Percentiles rank a stretch among this genome's conserved stretches.
phyloP scores from a whole-genome alignment of 163 green algal species.

The Chloromonas sp. region DNA sequence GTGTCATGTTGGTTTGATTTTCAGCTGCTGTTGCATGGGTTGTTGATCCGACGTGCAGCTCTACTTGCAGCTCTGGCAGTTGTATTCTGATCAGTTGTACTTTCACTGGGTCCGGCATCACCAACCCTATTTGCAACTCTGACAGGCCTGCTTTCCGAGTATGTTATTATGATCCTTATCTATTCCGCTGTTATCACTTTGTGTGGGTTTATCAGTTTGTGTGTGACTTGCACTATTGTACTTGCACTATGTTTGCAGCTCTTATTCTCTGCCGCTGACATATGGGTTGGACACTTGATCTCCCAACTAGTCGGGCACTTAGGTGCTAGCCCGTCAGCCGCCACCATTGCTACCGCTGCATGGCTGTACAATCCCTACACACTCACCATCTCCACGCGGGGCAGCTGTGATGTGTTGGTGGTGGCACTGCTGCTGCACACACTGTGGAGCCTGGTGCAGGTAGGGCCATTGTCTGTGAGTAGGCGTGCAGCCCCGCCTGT shows the following conservation, averaged over 20 bases:
- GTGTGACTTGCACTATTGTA: neutral
- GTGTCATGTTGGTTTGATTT: too few relatives aligned
- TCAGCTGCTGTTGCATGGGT: too few relatives aligned
- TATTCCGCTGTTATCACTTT: too few relatives aligned
- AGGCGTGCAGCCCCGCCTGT: neutral
- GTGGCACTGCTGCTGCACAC: slow-evolving; percentile 65
- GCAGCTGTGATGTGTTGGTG: slow-evolving; percentile 79
- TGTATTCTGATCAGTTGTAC: too few relatives aligned
- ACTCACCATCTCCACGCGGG: slow-evolving; percentile 81
- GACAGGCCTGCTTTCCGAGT: too few relatives aligned
- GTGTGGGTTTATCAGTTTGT: too few relatives aligned
- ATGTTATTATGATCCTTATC: too few relatives aligned
- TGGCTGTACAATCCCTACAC: slow-evolving; percentile 96
- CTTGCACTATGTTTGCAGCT: neutral
- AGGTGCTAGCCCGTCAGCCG: neutral
- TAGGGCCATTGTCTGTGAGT: neutral
- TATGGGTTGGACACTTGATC: neutral
- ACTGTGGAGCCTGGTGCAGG: slow-evolving; percentile 48
- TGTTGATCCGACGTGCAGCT: too few relatives aligned
- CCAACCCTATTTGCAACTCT: too few relatives aligned
- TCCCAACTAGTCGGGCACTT: neutral
- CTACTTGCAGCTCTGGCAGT: too few relatives aligned
- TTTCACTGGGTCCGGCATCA: too few relatives aligned
- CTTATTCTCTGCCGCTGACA: neutral
- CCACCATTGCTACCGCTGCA: slow-evolving; percentile 11